phyloP scores from a whole-genome alignment of 2,329 filamentous ascomycete species.

The Arthroderma sp. region DNA sequence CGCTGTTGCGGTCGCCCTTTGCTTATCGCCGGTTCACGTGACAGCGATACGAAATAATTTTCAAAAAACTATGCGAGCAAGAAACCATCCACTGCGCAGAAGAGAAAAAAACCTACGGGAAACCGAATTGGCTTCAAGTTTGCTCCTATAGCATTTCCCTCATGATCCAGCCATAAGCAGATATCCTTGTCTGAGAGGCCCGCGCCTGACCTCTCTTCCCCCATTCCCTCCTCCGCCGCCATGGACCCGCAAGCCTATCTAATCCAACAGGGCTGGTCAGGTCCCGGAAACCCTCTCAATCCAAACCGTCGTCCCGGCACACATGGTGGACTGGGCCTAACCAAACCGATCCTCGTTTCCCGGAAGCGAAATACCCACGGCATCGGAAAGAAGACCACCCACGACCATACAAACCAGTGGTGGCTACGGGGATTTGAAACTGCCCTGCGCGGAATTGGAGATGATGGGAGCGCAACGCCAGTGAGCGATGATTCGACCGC shows the following conservation, averaged over 20 bases:
- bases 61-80: too few species aligned
- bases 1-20: too few species aligned
- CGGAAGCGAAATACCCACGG: conserved; percentile 73
- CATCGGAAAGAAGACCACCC: conserved; percentile 60
- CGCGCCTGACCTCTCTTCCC: too few species aligned
- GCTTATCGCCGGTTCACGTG: too few species aligned
- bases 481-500: conserved; percentile 42
- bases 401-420: conserved; percentile 67
- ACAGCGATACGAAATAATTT: too few species aligned
- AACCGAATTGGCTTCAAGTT: too few species aligned
- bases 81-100: too few species aligned
- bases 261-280: conserved; percentile 77
- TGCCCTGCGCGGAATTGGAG: conserved; percentile 62
- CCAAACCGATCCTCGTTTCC: conserved; percentile 68
- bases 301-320: conserved; percentile 37
- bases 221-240: neutral
- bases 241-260: conserved; percentile 84
- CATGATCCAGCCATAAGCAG: too few species aligned
- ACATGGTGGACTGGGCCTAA: conserved; percentile 60
- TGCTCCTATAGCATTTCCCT: too few species aligned
- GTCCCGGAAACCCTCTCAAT: conserved; percentile 77
- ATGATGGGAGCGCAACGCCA: conserved; percentile 46
- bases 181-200: too few species aligned
- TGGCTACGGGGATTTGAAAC: conserved; percentile 93
- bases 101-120: too few species aligned